Conservation (phyloP, 352 stramenopile species). For the Blastocystis sp. region DNA sequence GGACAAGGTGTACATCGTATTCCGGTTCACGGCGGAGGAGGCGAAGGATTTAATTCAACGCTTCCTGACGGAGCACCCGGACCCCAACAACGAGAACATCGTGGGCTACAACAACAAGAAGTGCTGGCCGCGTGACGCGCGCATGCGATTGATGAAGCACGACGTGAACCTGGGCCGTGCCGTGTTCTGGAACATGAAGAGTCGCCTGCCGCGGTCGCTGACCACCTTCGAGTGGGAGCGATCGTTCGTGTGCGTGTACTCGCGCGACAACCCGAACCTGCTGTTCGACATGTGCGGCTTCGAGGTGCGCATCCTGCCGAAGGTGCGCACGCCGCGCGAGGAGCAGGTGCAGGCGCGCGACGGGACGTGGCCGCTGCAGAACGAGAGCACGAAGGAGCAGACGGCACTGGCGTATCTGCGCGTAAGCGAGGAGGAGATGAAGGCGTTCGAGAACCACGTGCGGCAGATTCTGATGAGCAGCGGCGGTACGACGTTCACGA, state of each 20-base stretch:
- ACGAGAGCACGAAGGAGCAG: slow-evolving; percentile 98
- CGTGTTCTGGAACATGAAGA: slow-evolving; percentile 99
- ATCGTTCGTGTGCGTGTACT: slow-evolving; percentile 98
- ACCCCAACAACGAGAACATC: slow-evolving; percentile 99
- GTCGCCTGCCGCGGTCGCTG: slow-evolving; percentile 91
- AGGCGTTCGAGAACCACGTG: slow-evolving; percentile 97
- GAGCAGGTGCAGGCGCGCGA: slow-evolving; percentile 90
- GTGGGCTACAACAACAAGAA: slow-evolving; percentile 99
- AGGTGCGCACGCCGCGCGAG: slow-evolving; percentile 82
- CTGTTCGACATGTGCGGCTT: slow-evolving; percentile 99
- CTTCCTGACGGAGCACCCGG: slow-evolving; percentile 93
- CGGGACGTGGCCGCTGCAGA: slow-evolving; percentile 98
- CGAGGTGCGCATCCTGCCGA: slow-evolving; percentile 90
- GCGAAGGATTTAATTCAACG: slow-evolving; percentile 96
- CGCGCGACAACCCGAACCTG: slow-evolving; percentile 98
- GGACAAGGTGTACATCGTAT: slow-evolving; percentile 97
- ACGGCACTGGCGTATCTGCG: slow-evolving; percentile 95
- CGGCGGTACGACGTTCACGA: slow-evolving; percentile 97
- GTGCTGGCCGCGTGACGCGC: slow-evolving; percentile 96
- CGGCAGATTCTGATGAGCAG: slow-evolving; percentile 98
- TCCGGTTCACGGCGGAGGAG: slow-evolving; percentile 95
- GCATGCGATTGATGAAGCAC: slow-evolving; percentile 98
- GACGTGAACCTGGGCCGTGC: slow-evolving; percentile 98
- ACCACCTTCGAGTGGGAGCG: slow-evolving; percentile 99
- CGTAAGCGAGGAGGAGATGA: slow-evolving; percentile 88